These are phyloP conservation scores for Keithomyces neogunnii DNA, from an alignment of 2,329 filamentous ascomycete genomes.

Conservation along the genomic window DNA sequence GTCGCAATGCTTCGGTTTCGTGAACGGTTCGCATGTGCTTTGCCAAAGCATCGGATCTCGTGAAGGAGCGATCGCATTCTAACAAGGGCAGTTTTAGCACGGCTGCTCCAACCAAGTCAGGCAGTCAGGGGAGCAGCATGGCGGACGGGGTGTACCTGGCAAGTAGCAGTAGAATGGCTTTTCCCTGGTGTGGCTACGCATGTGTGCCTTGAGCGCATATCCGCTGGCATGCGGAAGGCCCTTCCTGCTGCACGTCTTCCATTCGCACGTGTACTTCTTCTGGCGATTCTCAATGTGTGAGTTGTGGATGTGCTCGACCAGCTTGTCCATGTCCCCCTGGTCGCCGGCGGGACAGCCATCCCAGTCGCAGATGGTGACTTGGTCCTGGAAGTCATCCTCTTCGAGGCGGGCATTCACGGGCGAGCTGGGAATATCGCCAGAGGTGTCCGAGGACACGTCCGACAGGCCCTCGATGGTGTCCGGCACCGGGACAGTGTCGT, in stretches of 20 bases:
- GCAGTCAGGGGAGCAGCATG: background rate
- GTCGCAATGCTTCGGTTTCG: constrained; percentile 88
- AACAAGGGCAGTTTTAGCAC: background rate
- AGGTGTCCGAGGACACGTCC: constrained; percentile 84
- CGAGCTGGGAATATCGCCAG: constrained; percentile 71
- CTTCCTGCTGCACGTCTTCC: constrained; percentile 82
- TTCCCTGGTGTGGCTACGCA: constrained; percentile 95
- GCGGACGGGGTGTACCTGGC: constrained; percentile 52
- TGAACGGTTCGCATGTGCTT: constrained; percentile 99
- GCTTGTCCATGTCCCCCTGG: constrained; percentile 68
- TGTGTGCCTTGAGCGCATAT: constrained; percentile 92
- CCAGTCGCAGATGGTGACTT: constrained; percentile 73
- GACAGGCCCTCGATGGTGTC: constrained; percentile 50
- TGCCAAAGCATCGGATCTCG: constrained; percentile 85
- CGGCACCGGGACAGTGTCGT: constrained; percentile 37
- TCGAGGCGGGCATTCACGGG: constrained; percentile 58
- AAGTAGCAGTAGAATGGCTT: constrained; percentile 97
- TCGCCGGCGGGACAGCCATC: constrained; percentile 65
- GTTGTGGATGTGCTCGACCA: constrained; percentile 80
- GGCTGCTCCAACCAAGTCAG: background rate
- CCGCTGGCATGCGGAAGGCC: constrained; percentile 88
- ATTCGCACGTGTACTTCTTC: constrained; percentile 98
- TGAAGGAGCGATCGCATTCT: constrained; percentile 98
- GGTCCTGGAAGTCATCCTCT: constrained; percentile 68
- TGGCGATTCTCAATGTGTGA: constrained; percentile 89